Evolutionary conservation across 768 basidiomycete genomes (phyloP), one percentile per base, ranked within the genome.

Genomic region (Chalciporus piperatus): DNA sequence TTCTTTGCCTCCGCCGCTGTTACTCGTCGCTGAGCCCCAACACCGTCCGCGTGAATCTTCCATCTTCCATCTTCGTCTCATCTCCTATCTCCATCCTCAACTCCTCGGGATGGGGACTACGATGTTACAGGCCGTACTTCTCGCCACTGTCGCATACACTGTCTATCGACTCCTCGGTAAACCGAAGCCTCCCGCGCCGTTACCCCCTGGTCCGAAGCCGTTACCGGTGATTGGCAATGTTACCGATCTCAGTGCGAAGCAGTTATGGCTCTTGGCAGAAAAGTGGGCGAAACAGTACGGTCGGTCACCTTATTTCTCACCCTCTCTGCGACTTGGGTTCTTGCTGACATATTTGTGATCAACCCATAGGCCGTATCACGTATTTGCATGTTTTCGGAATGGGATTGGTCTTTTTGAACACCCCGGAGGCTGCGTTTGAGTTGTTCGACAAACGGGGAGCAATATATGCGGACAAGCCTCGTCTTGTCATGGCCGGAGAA

Each of bases 401-500:
- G 53, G 77, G 80, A 2, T 76, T 91, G 30, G 72, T 89, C 25
- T 85, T 90, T 67, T 59, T 89, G 46, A 86, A 83, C 67, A 78
- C 77, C 30, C 74, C 76, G 7, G 76, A 84, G 33, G 82, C 76
- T 0, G 78, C 76, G 0, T 71, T 73, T 33, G 87, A 89, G 32
- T 68, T 92, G 49, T 70, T 92, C 56, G 87, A 90, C 49, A 85
- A 80, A 61, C 78, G 81, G 28, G 85, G 87, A 7, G 70, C 77
- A 9, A 82, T 88, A 25, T 90, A 89, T 65, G 83, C 87, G 8
- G 89, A 89, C 70, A 87, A 85, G 64, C 85, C 85, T 0, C 69
- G 72, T 22, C 70, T 88, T 20, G 74, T 85, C 40, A 89, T 91
- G 88, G 73, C 71, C 13, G 81, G 83, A 20, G 86, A 90, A 46